Conservation (phyloP, 768 basidiomycete genomes). For the Pleurotus citrinopileatus region DNA sequence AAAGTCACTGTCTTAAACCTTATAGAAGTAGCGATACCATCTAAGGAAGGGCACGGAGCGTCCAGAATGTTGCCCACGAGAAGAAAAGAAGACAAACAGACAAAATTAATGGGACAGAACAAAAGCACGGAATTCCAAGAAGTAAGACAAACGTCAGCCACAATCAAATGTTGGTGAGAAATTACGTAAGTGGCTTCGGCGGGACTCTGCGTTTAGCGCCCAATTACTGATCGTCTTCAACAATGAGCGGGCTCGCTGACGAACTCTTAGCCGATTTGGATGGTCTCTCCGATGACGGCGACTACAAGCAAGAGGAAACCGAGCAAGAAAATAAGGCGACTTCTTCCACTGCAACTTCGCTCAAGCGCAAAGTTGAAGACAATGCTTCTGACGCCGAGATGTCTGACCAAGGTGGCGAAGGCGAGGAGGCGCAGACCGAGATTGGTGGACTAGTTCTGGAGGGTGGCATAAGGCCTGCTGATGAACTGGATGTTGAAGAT, state of each 20-base stretch:
- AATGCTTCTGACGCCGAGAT: constrained; percentile 49
- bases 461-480: constrained; percentile 90
- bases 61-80: not conserved
- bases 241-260: constrained; percentile 84
- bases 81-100: not conserved
- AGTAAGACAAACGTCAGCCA: not conserved
- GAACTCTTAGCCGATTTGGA: constrained; percentile 93
- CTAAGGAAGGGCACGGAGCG: too few species aligned
- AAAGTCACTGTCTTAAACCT: too few species aligned
- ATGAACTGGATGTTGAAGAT: constrained; percentile 91
- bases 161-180: not conserved
- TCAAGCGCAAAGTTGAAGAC: constrained; percentile 62
- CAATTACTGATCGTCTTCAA: not conserved
- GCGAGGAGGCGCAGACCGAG: constrained; percentile 40
- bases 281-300: constrained; percentile 70
- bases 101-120: too few species aligned
- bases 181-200: not conserved
- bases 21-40: too few species aligned
- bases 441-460: constrained; percentile 67
- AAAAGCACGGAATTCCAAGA: not conserved
- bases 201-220: not conserved
- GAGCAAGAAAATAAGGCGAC: constrained; percentile 23
- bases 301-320: constrained; percentile 46
- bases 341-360: constrained; percentile 15
- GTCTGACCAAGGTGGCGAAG: constrained; percentile 53